Evolutionary conservation across 1,284 basidiomycete genomes (phyloP), one percentile per base, ranked within the genome.

Genomic region (Cryptococcus neoformans): DNA sequence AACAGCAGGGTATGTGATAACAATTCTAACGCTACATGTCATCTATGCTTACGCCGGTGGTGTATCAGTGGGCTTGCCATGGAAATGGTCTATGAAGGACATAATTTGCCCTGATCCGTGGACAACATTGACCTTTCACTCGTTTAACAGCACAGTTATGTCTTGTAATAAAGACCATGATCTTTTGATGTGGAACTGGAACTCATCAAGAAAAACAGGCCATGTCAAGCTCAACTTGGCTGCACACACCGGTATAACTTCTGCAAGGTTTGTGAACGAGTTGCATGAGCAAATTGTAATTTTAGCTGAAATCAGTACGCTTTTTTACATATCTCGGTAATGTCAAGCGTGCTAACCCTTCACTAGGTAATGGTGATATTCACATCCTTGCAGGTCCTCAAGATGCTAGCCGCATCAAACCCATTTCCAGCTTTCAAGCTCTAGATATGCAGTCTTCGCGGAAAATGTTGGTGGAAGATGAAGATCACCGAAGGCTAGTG

Each of bases 41-140:
- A 28, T 28, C 4, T 28, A 28, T 28, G 4, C 28, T 28, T 34
- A 17, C 38, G 42, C n/a, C 45, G 16, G 41, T 51, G 49, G 12
- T 34, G 3, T n/a, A 34, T 10, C 44, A 68, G 70, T 67, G 6
- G 70, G 69, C 4, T 50, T 72, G 37, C 70, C 70, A 1, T 72
- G 70, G 70, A 62, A 67, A 47, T 72, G 68, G 68, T 34, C 38
- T 2, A 65, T 72, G 57, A 68, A 67, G 44, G 62, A 70, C 49
- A 70, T 72, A 38, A 35, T 47, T 16, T 54, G 54, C 5, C 63
- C 70, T 6, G 67, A 70, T 16, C 65, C 67, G n/a, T 69, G 68
- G 68, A 57, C 63, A 2, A 60, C 49, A 11, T 51, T 70, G 41
- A 54, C 53, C 16, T 70, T 53, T 44, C 70, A 72, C 52, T 68